Conservation (phyloP, 768 basidiomycete species). For the Amanita fuliginea region DNA sequence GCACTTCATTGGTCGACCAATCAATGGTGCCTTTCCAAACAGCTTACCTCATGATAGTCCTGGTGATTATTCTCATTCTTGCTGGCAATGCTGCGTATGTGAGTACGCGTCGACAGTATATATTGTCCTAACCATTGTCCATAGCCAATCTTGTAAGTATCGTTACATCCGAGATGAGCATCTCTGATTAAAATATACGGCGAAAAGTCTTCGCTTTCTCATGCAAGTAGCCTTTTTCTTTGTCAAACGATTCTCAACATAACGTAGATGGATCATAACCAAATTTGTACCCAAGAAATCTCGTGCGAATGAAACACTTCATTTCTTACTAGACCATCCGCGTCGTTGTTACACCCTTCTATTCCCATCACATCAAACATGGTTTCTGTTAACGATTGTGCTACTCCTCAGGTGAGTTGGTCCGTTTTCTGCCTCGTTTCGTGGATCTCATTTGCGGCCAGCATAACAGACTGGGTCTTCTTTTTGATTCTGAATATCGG, state of each 20-base stretch:
- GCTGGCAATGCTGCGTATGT: slow-evolving; percentile 94
- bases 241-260: slow-evolving; percentile 4
- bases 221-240: slow-evolving; percentile 43
- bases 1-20: slow-evolving; percentile 76
- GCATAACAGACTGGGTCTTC: slow-evolving; percentile 78
- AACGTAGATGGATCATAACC: slow-evolving; percentile 57
- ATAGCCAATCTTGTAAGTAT: slow-evolving; percentile 78
- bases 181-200: not conserved
- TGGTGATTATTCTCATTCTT: slow-evolving; percentile 65
- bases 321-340: slow-evolving; percentile 92
- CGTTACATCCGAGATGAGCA: not conserved
- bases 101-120: slow-evolving; percentile 18
- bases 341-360: slow-evolving; percentile 85
- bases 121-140: slow-evolving; percentile 1
- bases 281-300: slow-evolving; percentile 52
- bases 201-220: slow-evolving; percentile 59
- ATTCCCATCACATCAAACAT: slow-evolving; percentile 90
- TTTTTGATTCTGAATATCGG: slow-evolving; percentile 87
- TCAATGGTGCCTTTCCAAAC: slow-evolving; percentile 89
- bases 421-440: not conserved
- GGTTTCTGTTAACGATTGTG: slow-evolving; percentile 73
- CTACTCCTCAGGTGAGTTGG: slow-evolving; percentile 17
- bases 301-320: slow-evolving; percentile 64
- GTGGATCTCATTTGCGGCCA: slow-evolving; percentile 16
- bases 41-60: slow-evolving; percentile 72